Conservation (phyloP, 192 early-diverging fungal genomes). For the Backusella tarrabulga region DNA sequence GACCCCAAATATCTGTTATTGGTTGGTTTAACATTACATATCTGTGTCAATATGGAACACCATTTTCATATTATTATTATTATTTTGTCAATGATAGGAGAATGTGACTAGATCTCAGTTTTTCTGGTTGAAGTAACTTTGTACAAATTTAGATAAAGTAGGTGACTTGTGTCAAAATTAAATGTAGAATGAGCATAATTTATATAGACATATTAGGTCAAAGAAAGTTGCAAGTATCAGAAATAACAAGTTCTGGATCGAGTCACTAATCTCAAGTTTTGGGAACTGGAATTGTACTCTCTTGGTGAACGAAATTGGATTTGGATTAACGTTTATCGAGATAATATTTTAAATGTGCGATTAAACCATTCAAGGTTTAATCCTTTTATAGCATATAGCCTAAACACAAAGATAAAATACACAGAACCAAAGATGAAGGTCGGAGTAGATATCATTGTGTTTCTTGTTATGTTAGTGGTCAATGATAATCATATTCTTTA, state of each 20-base stretch:
- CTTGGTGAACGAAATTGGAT: background rate
- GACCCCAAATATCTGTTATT: background rate
- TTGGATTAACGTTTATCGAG: background rate
- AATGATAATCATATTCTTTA: constrained; percentile 2
- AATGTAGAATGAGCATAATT: background rate
- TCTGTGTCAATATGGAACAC: constrained; percentile 6
- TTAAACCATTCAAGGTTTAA: background rate
- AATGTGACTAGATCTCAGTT: background rate
- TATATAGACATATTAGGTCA: background rate
- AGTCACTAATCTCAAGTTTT: background rate
- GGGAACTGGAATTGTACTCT: background rate
- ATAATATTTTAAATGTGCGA: background rate
- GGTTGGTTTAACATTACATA: background rate
- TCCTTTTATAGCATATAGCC: background rate
- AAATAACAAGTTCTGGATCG: background rate
- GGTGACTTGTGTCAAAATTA: background rate
- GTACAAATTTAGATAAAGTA: background rate
- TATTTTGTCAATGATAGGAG: background rate
- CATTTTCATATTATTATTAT: background rate
- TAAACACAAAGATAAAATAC: background rate
- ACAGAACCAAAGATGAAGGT: background rate
- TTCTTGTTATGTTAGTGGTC: background rate
- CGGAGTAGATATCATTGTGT: background rate
- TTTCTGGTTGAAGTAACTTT: background rate
- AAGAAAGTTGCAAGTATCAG: background rate